phyloP scores from a whole-genome alignment of 2,329 filamentous ascomycete genomes.

The Talaromyces sp. region DNA sequence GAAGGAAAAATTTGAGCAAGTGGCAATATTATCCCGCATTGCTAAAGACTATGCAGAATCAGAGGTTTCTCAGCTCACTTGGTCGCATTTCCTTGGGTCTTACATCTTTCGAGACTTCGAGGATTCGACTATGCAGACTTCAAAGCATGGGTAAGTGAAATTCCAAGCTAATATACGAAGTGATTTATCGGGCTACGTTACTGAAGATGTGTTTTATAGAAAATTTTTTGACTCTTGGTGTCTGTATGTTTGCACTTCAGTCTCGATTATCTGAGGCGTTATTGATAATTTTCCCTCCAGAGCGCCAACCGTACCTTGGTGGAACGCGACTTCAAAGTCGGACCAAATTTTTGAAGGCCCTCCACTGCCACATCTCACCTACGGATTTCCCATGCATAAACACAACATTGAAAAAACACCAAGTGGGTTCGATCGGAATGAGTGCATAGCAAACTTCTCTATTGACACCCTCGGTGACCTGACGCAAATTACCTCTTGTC shows the following conservation, averaged over 20 bases:
- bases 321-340: background rate
- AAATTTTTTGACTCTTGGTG: conserved; percentile 3
- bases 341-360: background rate
- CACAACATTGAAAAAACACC: background rate
- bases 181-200: background rate
- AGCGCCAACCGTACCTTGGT: background rate
- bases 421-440: background rate
- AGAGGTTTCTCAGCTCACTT: background rate
- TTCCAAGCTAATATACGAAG: too few relatives aligned
- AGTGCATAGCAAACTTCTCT: background rate
- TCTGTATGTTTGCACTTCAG: background rate
- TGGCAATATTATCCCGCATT: background rate
- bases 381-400: conserved; percentile 1
- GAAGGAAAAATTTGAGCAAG: background rate
- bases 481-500: background rate
- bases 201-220: background rate
- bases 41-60: background rate
- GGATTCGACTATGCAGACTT: background rate
- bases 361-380: background rate
- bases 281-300: background rate
- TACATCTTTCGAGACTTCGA: conserved; percentile 1
- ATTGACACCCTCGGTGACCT: background rate
- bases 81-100: background rate
- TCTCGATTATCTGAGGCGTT: background rate
- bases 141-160: background rate